Evolutionary conservation across 331 rosid species (phyloP), one percentile per base, ranked within the genome.

Genomic region (Erythrophleum ivorense): DNA sequence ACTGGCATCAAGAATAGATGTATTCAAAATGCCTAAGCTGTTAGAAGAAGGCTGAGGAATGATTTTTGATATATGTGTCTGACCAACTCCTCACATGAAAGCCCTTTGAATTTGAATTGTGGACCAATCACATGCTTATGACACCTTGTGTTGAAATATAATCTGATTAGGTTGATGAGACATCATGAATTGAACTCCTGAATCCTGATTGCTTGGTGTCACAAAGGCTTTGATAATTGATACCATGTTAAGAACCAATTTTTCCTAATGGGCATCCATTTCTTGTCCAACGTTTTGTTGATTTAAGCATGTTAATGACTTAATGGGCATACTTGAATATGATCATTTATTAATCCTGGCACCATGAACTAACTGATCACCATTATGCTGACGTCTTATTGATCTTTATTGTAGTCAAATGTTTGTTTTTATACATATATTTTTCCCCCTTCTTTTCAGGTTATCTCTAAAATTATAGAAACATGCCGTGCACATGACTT

Each of bases 401-500:
- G 72, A 34, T 43, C 19, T 33, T 60, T 68, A 14, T 8, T 69
- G 21, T 75, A 29, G 24, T 12, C 12, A 5, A 33, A 3, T 53
- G 24, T 78, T 53, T 65, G 34, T 19, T 15, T 41, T 43, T 55
- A 31, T 58, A 46, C 14, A 29, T 0, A 0, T 46, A n/a, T n/a
- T n/a, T n/a, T n/a, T 60, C n/a, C 36, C 57, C 38, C n/a, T 69
- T 48, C 46, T 41, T 85, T 77, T 82, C 88, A 95, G 99, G 99
- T 95, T 81, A 87, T 93, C 83, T 87, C 95, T 64, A 98, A 95
- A 82, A 90, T 93, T 78, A 90, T 93, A 82, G 97, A 93, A 78
- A 86, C 96, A 81, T 91, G 99, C 69, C 97, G 98, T 5, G 81
- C 97, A 76, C 93, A 93, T 9, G 99, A 91, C 70, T 93, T 85